These are phyloP conservation scores for Terfezia claveryi DNA, from an alignment of 495 filamentous ascomycete species.

Conservation along the genomic window DNA sequence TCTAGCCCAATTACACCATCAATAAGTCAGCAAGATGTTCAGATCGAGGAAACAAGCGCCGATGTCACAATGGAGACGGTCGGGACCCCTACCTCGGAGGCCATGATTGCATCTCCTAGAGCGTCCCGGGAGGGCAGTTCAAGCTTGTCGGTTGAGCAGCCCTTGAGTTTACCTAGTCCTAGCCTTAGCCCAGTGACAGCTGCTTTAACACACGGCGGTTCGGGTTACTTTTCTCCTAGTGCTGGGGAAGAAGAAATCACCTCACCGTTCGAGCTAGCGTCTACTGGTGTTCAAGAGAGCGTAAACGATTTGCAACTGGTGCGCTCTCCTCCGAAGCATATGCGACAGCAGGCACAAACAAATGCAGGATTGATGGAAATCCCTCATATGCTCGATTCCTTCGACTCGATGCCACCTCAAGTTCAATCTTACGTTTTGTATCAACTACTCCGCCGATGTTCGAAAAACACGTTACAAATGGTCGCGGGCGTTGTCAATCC, in stretches of 20 bases:
- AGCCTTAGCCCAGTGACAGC: conserved; percentile 80
- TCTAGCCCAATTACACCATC: conserved; percentile 13
- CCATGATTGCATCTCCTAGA: conserved; percentile 10
- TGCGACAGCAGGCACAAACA: conserved; percentile 10
- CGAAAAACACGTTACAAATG: conserved; percentile 73
- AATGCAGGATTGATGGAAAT: conserved; percentile 40
- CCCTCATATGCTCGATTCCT: conserved; percentile 63
- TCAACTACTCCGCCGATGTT: conserved; percentile 70
- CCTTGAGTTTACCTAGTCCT: conserved; percentile 83
- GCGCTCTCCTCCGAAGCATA: conserved; percentile 2
- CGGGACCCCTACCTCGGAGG: conserved; percentile 8
- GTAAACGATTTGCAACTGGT: conserved; percentile 19
- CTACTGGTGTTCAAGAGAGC: conserved; percentile 22
- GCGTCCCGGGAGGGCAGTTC: conserved; percentile 7
- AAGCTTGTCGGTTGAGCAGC: conserved; percentile 26
- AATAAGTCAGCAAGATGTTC: conserved; percentile 15
- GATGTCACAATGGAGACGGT: not conserved
- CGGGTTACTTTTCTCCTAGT: conserved; percentile 18
- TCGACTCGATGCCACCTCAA: conserved; percentile 70
- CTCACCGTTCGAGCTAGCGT: conserved; percentile 16
- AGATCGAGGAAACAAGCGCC: conserved; percentile 10
- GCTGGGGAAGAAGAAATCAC: conserved; percentile 18
- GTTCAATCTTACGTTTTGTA: conserved; percentile 92
- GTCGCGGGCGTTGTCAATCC: conserved; percentile 88
- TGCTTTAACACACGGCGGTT: conserved; percentile 19